Base-by-base conservation (phyloP, 495 filamentous ascomycete species). In the Penicillium psychrofluorescens region DNA sequence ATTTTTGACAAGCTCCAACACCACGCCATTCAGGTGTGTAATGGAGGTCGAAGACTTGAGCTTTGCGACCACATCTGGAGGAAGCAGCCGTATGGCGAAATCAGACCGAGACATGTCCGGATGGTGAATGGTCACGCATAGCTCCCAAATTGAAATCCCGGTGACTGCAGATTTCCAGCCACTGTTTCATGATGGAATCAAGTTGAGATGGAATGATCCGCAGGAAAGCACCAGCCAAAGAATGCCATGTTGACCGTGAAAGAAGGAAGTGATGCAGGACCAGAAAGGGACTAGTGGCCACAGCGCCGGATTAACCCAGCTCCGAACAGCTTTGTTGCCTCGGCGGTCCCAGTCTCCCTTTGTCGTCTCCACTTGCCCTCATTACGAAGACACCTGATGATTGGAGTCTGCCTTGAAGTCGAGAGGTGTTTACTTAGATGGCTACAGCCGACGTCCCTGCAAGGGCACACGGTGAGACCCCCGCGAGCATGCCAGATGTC, bases 31-130 rank as follows among this genome's bases (percentile, higher is more conserved):
- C 37, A 98, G 65, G 28, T 83, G 79, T 2, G 80, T 85, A 49
- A 97, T 85, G 15, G 75, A 71, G 7, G 78, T 80, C 2, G 90
- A 95, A 1, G 91, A 96, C 51, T 85, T 87, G 62, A 98, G 83
- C 56, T 91, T 90, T n/a, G 84, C 78, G 41, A 80, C 72, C 41
- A 88, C 89, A 40, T 91, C 77, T 16, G 75, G 59, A 11, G 91
- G 86, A 36, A 97, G 72, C 34, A 72, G 80, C 46, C 73, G 70
- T 43, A 97, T 95, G 11, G 53, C 62, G 41, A 59, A 29, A 34
- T 50, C 50, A 38, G 53, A 48, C 7, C 43, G 16, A 48, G 55
- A 38, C 58, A 61, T 65, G 40, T 27, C 28, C 38, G 30, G 3
- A 59, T 22, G 22, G 22, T 4, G 22, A 22, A 22, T 22, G 22